Percentiles rank a stretch among this genome's conserved stretches.
phyloP scores from a whole-genome alignment of 495 filamentous ascomycete genomes.

The Penicillium paxilli region DNA sequence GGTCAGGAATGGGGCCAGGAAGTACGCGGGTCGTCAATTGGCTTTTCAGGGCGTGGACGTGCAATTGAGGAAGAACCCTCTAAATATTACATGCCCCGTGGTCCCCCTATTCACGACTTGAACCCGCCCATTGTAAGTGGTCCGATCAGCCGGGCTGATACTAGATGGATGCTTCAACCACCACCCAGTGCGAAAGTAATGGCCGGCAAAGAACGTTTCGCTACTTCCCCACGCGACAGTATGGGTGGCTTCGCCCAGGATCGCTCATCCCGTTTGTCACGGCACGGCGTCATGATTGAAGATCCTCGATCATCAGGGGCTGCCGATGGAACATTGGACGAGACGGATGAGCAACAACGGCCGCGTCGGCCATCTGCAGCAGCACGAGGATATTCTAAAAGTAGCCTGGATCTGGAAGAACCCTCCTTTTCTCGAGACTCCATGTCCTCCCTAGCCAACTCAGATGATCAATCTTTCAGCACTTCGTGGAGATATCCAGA shows the following conservation, averaged over 20 bases:
- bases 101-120: conserved; percentile 81
- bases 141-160: conserved; percentile 64
- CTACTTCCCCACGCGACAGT: conserved; percentile 27
- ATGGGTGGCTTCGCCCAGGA: conserved; percentile 10
- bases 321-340: conserved; percentile 8
- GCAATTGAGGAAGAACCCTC: conserved; percentile 41
- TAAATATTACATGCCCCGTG: conserved; percentile 65
- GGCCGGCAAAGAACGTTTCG: conserved; percentile 71
- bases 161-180: conserved; percentile 89
- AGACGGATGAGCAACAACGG: conserved; percentile 9
- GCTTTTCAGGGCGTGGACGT: conserved; percentile 51
- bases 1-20: conserved; percentile 65
- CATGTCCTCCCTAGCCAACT: conserved; percentile 33
- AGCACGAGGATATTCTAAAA: conserved; percentile 16
- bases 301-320: conserved; percentile 8
- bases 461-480: conserved; percentile 30
- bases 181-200: conserved; percentile 82
- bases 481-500: conserved; percentile 38
- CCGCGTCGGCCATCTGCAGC: conserved; percentile 25
- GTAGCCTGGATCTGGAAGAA: conserved; percentile 29
- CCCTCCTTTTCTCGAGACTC: conserved; percentile 36
- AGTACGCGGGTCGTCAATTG: conserved; percentile 49
- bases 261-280: conserved; percentile 12
- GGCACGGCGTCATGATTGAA: background rate
- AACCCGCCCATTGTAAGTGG: conserved; percentile 85